These are phyloP conservation scores for Zopfia rhizophila DNA, from an alignment of 2,329 filamentous ascomycete genomes.

Conservation along the genomic window DNA sequence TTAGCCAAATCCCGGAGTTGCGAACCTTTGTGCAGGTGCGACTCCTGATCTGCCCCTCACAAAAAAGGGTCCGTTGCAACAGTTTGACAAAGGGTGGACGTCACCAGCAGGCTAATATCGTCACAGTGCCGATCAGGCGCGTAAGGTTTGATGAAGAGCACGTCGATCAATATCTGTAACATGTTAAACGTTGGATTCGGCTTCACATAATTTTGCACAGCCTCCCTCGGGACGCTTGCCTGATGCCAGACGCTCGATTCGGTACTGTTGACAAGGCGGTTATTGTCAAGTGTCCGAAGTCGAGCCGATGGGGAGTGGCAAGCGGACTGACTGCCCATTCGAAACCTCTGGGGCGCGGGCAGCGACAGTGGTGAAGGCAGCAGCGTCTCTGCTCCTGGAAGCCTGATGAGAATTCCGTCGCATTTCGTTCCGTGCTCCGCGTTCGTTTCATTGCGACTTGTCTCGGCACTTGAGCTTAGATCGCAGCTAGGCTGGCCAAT, in stretches of 20 bases:
- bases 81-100: not conserved
- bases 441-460: no score
- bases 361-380: no score
- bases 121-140: constrained; percentile 7
- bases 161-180: constrained; percentile 14
- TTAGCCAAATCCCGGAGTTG: constrained; percentile 2
- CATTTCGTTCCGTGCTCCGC: no score
- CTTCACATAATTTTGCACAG: constrained; percentile 3
- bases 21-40: not conserved
- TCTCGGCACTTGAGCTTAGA: no score
- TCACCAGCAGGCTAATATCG: not conserved
- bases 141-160: constrained; percentile 4
- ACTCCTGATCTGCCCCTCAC: constrained; percentile 8
- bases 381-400: no score
- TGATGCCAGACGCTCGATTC: not conserved
- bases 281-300: constrained; percentile 2
- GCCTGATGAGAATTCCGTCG: no score
- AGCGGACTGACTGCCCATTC: no score
- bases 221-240: no score
- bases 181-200: constrained; percentile 1
- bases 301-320: no score
- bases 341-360: no score
- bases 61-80: not conserved
- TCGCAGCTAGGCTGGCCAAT: no score
- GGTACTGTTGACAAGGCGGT: no score